A percentile compares a stretch with the other conserved stretches of the same genome.
These are phyloP conservation scores for Rhizopus delemar DNA, from an alignment of 371 early-diverging fungal species.

Conservation along the genomic window DNA sequence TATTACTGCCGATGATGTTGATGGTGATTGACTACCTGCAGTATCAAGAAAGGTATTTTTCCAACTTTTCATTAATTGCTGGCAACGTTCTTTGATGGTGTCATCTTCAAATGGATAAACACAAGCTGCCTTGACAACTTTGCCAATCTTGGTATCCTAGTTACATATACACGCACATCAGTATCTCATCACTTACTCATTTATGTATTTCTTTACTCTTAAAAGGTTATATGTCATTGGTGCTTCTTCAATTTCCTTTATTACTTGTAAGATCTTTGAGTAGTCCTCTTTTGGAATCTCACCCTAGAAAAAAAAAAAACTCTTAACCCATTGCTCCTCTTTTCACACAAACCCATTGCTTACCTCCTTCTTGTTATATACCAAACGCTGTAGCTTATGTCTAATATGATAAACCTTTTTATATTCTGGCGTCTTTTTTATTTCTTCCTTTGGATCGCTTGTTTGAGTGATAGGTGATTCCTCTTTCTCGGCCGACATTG, in stretches of 20 bases:
- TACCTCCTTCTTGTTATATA: constrained; percentile 39
- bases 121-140: constrained; percentile 38
- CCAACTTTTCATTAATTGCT: constrained; percentile 34
- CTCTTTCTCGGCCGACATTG: constrained; percentile 18
- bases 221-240: constrained; percentile 32
- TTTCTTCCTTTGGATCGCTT: constrained; percentile 7
- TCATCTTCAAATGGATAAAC: constrained; percentile 30
- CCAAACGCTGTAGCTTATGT: constrained; percentile 40
- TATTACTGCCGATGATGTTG: too few relatives aligned
- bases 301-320: constrained; percentile 16
- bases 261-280: constrained; percentile 25
- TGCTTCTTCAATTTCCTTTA: constrained; percentile 35
- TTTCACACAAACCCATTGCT: background rate
- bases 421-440: constrained; percentile 31
- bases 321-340: too few relatives aligned
- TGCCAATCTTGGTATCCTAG: constrained; percentile 47
- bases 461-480: constrained; percentile 4
- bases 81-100: constrained; percentile 32
- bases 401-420: constrained; percentile 28
- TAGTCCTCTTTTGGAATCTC: constrained; percentile 33
- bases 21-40: background rate
- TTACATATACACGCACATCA: background rate
- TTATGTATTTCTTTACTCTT: constrained; percentile 22
- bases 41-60: constrained; percentile 6
- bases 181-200: background rate